These are phyloP conservation scores for Penicillium sp. DNA, from an alignment of 2,329 filamentous ascomycete genomes.

Conservation along the genomic window DNA sequence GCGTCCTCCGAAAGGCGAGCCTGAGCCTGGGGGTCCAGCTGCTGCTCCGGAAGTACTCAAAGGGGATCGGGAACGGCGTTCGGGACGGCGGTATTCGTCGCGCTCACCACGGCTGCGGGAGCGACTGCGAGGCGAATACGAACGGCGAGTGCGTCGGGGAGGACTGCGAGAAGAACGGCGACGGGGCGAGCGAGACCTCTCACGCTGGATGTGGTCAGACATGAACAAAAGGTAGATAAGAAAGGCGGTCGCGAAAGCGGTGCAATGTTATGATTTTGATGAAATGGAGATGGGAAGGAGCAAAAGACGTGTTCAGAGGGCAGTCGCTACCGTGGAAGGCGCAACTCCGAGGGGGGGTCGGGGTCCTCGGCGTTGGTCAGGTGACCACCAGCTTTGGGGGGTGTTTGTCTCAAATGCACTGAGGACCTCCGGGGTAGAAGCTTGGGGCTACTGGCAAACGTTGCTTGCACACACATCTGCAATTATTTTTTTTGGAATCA, in stretches of 20 bases:
- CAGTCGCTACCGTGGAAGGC: constrained; percentile 6
- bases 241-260: neutral
- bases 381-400: constrained; percentile 19
- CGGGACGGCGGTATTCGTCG: constrained; percentile 73
- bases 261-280: neutral
- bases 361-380: constrained; percentile 17
- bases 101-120: constrained; percentile 63
- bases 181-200: constrained; percentile 67
- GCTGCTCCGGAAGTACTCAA: constrained; percentile 71
- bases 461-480: constrained; percentile 1
- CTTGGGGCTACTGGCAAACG: constrained; percentile 4
- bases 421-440: constrained; percentile 20
- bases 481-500: neutral
- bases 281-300: constrained; percentile 12
- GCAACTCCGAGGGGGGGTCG: constrained; percentile 7
- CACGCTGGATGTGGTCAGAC: constrained; percentile 62
- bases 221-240: constrained; percentile 2
- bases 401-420: constrained; percentile 10
- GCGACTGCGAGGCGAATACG: constrained; percentile 75
- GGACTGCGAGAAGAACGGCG: constrained; percentile 75
- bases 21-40: constrained; percentile 63
- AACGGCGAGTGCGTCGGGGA: constrained; percentile 72
- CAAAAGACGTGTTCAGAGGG: constrained; percentile 4
- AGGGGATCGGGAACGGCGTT: constrained; percentile 79
- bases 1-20: constrained; percentile 58